Evolutionary conservation across 768 basidiomycete genomes (phyloP), one percentile per base, ranked within the genome.

Genomic region (Leccinellum luteum): DNA sequence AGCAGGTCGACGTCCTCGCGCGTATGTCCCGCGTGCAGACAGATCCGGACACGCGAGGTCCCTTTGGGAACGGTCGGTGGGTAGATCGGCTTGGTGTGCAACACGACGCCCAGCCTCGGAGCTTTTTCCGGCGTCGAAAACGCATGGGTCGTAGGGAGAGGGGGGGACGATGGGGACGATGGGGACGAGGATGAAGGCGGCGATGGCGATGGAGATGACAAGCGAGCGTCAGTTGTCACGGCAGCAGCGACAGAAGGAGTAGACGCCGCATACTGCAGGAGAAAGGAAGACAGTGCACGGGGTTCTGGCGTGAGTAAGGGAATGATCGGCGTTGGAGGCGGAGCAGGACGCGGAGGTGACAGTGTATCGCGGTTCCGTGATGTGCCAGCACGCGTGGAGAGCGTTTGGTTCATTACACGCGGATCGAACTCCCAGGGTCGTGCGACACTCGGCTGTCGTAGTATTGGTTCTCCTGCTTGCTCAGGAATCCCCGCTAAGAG

Each of bases 61-160:
- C 92, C 94, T 53, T 86, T 87, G 0, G 94, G 92, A 0, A 97
- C 94, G 0, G 94, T 97, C 0, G 96, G 95, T 78, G 87, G 89
- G 10, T 83, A 85, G 43, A 94, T 92, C 4, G 90, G 85, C 3
- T 87, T 84, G 0, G 87, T 89, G 62, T 86, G 85, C 65, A 89
- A 79, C 1, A 81, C 81, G 3, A 21, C 71, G 55, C 47, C 41
- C 15, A 5, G 10, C 19, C 12, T 43, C 5, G 41, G 73, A 66
- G 28, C 23, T 0, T 23, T 7, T 17, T 8, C 23, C 25, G 52
- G 48, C 1, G 21, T 31, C 25, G 57, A 30, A 19, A 57, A 7
- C 2, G 27, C 14, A 3, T 57, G 8, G 0, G 35, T 8, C 41
- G 41, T 19, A 43, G 10, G 12, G 5, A 43, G 41, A 19, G 41